Evolutionary conservation across 768 basidiomycete genomes (phyloP).

Genomic region (Suillus clintonianus): DNA sequence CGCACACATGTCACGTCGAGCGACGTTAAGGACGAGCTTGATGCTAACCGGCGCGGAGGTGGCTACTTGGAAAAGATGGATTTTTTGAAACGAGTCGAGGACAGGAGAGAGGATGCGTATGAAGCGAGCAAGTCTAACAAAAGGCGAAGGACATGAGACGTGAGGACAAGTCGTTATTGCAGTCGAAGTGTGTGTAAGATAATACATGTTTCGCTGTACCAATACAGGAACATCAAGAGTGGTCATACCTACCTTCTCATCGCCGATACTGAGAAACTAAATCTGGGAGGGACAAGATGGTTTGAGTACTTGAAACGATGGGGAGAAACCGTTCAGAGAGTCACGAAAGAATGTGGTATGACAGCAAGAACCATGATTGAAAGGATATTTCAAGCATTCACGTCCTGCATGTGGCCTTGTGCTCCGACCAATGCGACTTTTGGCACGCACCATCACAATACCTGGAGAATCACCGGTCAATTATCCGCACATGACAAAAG

Average conservation of each 20-base stretch:
- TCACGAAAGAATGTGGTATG: neutral
- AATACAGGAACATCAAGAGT: neutral
- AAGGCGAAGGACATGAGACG: conserved; percentile 35
- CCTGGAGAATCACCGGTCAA: conserved; percentile 22
- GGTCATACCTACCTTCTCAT: neutral
- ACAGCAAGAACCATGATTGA: neutral
- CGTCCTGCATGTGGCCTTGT: conserved; percentile 31
- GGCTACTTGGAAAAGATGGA: conserved; percentile 87
- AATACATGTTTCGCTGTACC: neutral
- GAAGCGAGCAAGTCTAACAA: conserved; percentile 60
- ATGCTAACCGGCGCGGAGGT: conserved; percentile 69
- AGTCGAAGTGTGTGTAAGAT: neutral
- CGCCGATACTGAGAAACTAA: neutral
- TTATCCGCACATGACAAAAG: neutral
- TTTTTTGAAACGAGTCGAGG: conserved; percentile 75
- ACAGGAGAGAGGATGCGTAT: conserved; percentile 64
- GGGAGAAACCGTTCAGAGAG: neutral
- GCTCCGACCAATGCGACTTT: conserved; percentile 40
- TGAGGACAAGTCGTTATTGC: neutral
- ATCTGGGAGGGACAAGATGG: neutral
- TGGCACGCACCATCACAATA: conserved; percentile 47
- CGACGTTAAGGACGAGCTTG: conserved; percentile 68
- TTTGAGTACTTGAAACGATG: neutral
- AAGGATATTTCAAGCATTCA: conserved; percentile 1
- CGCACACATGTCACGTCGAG: conserved; percentile 55